Evolutionary conservation across 1,284 basidiomycete genomes (phyloP), one percentile per base, ranked within the genome.

Genomic region (Microbotryum scabiosae): DNA sequence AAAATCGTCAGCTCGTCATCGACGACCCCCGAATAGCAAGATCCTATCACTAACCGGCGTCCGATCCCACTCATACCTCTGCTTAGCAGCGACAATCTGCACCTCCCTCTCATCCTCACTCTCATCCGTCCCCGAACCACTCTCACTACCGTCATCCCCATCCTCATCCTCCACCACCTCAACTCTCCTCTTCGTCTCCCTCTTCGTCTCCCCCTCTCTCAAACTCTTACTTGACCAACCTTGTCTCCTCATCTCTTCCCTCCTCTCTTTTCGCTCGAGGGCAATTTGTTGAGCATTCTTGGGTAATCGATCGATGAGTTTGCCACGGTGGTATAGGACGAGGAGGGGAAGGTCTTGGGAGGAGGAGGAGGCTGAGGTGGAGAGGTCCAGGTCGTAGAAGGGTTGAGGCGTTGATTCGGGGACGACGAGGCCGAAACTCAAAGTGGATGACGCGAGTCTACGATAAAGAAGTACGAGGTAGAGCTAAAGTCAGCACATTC

Each of bases 381-480:
- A 58, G 30, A 68, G 57, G 21, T 52, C 53, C 16, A 66, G 56
- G 51, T 68, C 66, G 56, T 63, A 68, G 56, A 66, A 68, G 4
- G 58, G 63, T 14, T 41, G 36, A 1, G 61, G 54, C 14, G 60
- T 43, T 5, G 21, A 16, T 43, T 57, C 51, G 28, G 65, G 62
- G 9, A 56, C 54, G 48, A 68, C 46, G 51, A 61, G 0, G 20
- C 23, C 41, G 55, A 68, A 66, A 5, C 8, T 4, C 16, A 68
- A 54, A 1, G 44, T 12, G 14, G 54, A 45, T 1, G 64, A 62
- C 26, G 53, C 12, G 48, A 25, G 21, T 25, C 20, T 54, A 28
- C 30, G 7, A 1, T n/a, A 16, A n/a, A 43, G 51, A 12, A 58
- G 47, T 49, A 26, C 14, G 47, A 26, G 16, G 20, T 21, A n/a